Conservation (phyloP, 1,284 basidiomycete species). For the Irpex sp. region DNA sequence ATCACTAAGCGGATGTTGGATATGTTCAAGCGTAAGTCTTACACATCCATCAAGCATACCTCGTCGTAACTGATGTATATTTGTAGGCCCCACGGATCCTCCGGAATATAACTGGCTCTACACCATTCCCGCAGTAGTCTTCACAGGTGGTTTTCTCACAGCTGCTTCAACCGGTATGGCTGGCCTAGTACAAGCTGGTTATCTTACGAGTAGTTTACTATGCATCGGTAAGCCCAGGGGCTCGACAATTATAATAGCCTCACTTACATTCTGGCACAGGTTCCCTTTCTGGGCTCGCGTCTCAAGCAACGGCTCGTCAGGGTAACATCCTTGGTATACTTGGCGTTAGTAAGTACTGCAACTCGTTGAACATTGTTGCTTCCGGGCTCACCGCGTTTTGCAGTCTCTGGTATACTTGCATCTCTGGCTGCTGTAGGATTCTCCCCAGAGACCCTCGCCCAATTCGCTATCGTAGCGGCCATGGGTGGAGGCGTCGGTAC, state of each 20-base stretch:
- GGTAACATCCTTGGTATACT: constrained; percentile 83
- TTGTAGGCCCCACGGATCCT: constrained; percentile 69
- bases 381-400: background rate
- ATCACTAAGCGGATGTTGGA: constrained; percentile 87
- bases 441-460: constrained; percentile 65
- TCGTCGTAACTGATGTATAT: constrained; percentile 3
- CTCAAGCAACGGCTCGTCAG: constrained; percentile 76
- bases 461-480: constrained; percentile 74
- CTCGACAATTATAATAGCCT: background rate
- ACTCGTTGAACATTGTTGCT: background rate
- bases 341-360: constrained; percentile 46
- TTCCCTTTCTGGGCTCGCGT: constrained; percentile 69
- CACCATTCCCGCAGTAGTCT: constrained; percentile 71
- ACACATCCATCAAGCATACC: background rate
- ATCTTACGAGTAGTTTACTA: constrained; percentile 75
- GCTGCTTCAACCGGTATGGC: constrained; percentile 79
- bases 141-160: constrained; percentile 76
- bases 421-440: constrained; percentile 82
- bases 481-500: constrained; percentile 67
- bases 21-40: constrained; percentile 75
- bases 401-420: constrained; percentile 68
- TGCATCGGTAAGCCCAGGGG: constrained; percentile 59
- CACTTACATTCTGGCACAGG: constrained; percentile 33
- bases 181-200: constrained; percentile 84
- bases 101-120: constrained; percentile 85